Conservation (phyloP, 1,284 basidiomycete species). For the Malassezia restricta region DNA sequence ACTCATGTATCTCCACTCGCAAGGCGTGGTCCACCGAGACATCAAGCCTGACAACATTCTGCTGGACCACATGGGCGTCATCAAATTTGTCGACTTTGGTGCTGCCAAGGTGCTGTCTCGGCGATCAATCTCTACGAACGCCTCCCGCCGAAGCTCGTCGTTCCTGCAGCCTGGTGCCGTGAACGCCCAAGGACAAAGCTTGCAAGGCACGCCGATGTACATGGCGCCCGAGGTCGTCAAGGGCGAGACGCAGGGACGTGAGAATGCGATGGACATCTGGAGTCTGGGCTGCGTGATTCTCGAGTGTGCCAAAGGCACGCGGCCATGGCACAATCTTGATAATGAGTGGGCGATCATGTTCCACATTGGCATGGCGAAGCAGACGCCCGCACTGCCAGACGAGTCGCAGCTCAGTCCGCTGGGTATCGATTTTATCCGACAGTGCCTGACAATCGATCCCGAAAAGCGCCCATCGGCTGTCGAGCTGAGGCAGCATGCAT, state of each 20-base stretch:
- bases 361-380: constrained; percentile 91
- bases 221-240: constrained; percentile 99
- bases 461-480: constrained; percentile 67
- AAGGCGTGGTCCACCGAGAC: constrained; percentile 86
- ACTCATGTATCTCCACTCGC: constrained; percentile 79
- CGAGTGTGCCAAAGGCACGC: constrained; percentile 87
- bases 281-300: constrained; percentile 89
- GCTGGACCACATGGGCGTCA: constrained; percentile 78
- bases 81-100: constrained; percentile 98
- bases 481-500: constrained; percentile 76
- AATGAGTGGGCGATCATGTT: constrained; percentile 99
- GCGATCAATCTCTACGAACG: constrained; percentile 51
- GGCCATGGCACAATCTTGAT: constrained; percentile 96
- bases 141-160: constrained; percentile 22
- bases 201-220: constrained; percentile 97
- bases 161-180: constrained; percentile 13
- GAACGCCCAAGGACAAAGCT: constrained; percentile 40
- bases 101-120: constrained; percentile 94
- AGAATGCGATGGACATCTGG: constrained; percentile 99
- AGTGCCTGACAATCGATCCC: constrained; percentile 81
- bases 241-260: constrained; percentile 55
- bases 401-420: constrained; percentile 72
- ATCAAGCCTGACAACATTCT: constrained; percentile 99
- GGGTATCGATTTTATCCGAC: constrained; percentile 87
- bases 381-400: constrained; percentile 89